phyloP scores from a whole-genome alignment of 208 protist genomes.

The Naegleria gruberi region DNA sequence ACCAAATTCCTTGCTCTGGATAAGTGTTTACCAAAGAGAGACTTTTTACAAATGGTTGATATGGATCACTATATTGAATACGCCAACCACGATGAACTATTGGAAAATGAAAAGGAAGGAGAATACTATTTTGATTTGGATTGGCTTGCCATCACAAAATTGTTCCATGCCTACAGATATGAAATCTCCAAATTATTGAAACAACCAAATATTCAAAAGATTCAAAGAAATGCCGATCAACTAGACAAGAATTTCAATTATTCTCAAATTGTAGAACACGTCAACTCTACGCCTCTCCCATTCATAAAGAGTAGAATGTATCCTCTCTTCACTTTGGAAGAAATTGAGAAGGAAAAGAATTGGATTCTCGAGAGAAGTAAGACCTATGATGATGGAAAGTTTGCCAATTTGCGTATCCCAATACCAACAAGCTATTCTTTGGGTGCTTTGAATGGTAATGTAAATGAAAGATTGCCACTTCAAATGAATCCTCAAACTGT shows the following conservation, averaged over 20 bases:
- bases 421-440: neutral
- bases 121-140: neutral
- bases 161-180: neutral
- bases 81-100: neutral
- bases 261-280: neutral
- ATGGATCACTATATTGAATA: neutral
- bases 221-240: neutral
- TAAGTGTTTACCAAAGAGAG: constrained; percentile 49
- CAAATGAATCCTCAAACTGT: neutral
- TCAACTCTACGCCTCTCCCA: neutral
- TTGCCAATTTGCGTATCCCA: neutral
- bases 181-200: neutral
- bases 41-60: constrained; percentile 30
- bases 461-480: neutral
- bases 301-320: neutral
- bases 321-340: neutral
- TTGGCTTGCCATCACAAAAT: neutral
- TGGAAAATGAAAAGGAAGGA: neutral
- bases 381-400: neutral
- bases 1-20: constrained; percentile 71
- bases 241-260: neutral
- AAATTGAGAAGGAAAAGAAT: neutral
- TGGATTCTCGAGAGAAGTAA: neutral
- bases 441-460: neutral
- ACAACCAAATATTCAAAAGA: neutral